Conservation (phyloP, 495 filamentous ascomycete genomes). For the Parathielavia hyrcaniae region DNA sequence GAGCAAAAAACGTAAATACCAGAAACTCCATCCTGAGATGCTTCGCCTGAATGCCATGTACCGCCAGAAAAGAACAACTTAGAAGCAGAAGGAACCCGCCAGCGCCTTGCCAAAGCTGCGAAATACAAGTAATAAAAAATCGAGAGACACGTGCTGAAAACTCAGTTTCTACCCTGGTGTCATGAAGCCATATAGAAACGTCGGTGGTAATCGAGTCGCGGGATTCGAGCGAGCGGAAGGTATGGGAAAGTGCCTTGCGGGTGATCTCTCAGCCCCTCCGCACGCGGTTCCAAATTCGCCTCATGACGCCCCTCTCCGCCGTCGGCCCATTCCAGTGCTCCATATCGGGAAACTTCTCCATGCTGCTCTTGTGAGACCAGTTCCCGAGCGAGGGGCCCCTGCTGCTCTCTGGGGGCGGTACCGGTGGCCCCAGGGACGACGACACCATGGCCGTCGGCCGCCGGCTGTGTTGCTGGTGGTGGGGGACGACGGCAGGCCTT, state of each 20-base stretch:
- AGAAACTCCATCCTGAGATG: no score
- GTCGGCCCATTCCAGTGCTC: constrained; percentile 25
- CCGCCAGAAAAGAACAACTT: background rate
- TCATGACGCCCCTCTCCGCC: constrained; percentile 35
- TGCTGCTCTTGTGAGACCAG: constrained; percentile 27
- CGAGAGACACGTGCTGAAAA: no score
- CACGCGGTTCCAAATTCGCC: constrained; percentile 37
- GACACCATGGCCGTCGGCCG: constrained; percentile 28
- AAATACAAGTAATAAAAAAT: background rate
- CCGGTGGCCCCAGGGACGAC: constrained; percentile 12
- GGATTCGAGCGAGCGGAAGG: background rate
- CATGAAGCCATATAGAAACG: no score
- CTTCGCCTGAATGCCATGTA: background rate
- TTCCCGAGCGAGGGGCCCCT: constrained; percentile 17
- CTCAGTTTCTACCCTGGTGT: no score
- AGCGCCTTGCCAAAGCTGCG: background rate
- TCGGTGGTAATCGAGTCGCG: no score
- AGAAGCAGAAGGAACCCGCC: background rate
- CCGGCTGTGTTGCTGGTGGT: constrained; percentile 26
- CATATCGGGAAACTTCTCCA: constrained; percentile 23
- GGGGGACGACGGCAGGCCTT: constrained; percentile 38
- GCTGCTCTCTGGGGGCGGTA: no score
- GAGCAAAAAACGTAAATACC: no score
- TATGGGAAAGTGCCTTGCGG: background rate
- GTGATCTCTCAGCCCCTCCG: constrained; percentile 22